These are phyloP conservation scores for Tricholoma hemisulphureum DNA, from an alignment of 768 basidiomycete genomes.

Conservation along the genomic window DNA sequence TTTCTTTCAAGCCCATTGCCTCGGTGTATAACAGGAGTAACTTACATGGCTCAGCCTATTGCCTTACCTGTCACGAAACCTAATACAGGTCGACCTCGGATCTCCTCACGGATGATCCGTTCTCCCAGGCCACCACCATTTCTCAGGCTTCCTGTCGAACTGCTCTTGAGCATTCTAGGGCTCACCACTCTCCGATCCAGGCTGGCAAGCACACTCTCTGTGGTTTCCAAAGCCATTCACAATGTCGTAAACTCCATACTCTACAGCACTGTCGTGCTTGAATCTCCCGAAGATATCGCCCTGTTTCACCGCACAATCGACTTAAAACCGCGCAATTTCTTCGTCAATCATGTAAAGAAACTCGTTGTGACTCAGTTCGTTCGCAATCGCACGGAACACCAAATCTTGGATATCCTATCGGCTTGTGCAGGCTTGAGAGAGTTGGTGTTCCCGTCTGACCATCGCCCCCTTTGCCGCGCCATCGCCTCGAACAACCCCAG, in stretches of 20 bases:
- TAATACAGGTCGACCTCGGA: no score
- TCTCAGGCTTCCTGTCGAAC: constrained; percentile 36
- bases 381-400: constrained; percentile 15
- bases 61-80: no score
- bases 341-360: constrained; percentile 34
- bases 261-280: constrained; percentile 39
- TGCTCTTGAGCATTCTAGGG: constrained; percentile 37
- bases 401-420: constrained; percentile 29
- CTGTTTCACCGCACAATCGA: constrained; percentile 37
- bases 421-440: constrained; percentile 34
- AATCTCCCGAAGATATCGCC: constrained; percentile 24
- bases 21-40: no score
- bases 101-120: no score
- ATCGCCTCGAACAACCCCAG: constrained; percentile 11
- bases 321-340: constrained; percentile 25
- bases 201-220: constrained; percentile 30
- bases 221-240: constrained; percentile 30
- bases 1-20: no score
- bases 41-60: no score
- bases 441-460: constrained; percentile 28
- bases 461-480: constrained; percentile 16
- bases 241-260: constrained; percentile 34
- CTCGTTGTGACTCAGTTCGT: constrained; percentile 35
- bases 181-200: constrained; percentile 28
- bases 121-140: constrained; percentile 24